phyloP scores from a whole-genome alignment of 305 asterid species.

The Solanum hybrid region DNA sequence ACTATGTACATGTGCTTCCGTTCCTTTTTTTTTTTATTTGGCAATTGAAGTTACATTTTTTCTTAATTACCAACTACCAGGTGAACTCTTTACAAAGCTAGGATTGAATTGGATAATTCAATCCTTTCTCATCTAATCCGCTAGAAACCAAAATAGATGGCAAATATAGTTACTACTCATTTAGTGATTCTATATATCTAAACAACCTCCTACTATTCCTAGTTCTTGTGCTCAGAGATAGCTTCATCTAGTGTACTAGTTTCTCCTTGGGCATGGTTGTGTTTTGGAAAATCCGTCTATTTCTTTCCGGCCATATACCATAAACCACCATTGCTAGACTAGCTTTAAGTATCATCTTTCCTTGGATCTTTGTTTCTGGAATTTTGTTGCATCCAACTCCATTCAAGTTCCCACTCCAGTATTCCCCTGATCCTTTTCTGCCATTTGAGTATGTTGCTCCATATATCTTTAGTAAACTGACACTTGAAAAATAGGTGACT shows the following conservation, averaged over 20 bases:
- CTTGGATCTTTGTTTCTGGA: background rate
- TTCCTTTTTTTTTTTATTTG: background rate
- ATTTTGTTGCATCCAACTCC: background rate
- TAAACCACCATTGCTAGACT: background rate
- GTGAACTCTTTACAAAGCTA: background rate
- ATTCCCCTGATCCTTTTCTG: background rate
- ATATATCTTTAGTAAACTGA: background rate
- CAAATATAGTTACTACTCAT: background rate
- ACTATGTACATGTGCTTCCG: background rate
- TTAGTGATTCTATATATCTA: background rate
- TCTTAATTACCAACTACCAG: background rate
- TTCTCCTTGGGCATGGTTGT: background rate
- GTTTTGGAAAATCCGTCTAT: background rate
- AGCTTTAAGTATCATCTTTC: background rate
- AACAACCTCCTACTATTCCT: background rate
- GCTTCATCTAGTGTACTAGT: background rate
- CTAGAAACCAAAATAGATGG: background rate
- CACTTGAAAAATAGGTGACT: background rate
- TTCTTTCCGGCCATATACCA: background rate
- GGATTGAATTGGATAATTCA: background rate
- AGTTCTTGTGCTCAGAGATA: background rate
- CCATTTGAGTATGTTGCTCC: background rate
- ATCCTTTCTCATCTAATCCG: background rate
- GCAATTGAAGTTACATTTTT: background rate
- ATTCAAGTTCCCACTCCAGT: background rate